These are phyloP conservation scores for Eremomyces bilateralis DNA, from an alignment of 495 filamentous ascomycete genomes.

Conservation along the genomic window DNA sequence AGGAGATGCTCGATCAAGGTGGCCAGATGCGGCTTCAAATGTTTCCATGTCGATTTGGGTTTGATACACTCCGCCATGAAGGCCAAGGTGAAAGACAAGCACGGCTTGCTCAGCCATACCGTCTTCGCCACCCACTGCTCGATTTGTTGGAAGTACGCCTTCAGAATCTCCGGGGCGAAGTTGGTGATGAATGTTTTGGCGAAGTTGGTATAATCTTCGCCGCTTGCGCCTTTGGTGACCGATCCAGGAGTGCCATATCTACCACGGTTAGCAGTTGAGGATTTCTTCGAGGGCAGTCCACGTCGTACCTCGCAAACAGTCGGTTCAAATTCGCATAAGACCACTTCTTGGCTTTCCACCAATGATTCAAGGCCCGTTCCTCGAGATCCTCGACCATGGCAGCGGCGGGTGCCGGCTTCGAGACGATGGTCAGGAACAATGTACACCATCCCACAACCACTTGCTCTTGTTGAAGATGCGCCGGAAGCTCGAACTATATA, in stretches of 20 bases:
- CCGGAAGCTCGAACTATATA: slow-evolving; percentile 66
- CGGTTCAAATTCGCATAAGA: slow-evolving; percentile 92
- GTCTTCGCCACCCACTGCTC: slow-evolving; percentile 92
- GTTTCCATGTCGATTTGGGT: slow-evolving; percentile 87
- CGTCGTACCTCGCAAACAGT: slow-evolving; percentile 64
- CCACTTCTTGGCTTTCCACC: slow-evolving; percentile 99
- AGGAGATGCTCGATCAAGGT: slow-evolving; percentile 81
- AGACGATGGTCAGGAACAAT: slow-evolving; percentile 72
- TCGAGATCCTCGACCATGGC: slow-evolving; percentile 63
- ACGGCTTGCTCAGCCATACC: slow-evolving; percentile 86
- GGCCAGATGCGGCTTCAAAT: slow-evolving; percentile 80
- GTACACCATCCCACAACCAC: slow-evolving; percentile 87
- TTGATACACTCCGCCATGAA: slow-evolving; percentile 96
- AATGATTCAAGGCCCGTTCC: slow-evolving; percentile 81
- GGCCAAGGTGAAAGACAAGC: slow-evolving; percentile 72
- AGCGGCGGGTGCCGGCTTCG: slow-evolving; percentile 57
- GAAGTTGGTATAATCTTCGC: slow-evolving; percentile 49
- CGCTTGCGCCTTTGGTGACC: slow-evolving; percentile 37
- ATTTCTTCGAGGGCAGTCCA: not conserved
- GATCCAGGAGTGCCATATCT: slow-evolving; percentile 76
- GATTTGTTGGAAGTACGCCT: slow-evolving; percentile 76
- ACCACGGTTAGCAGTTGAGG: slow-evolving; percentile 4
- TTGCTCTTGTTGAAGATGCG: slow-evolving; percentile 50
- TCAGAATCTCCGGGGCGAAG: slow-evolving; percentile 88
- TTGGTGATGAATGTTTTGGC: slow-evolving; percentile 76